Conservation (phyloP, 768 basidiomycete species). For the Suillus cothurnatus region DNA sequence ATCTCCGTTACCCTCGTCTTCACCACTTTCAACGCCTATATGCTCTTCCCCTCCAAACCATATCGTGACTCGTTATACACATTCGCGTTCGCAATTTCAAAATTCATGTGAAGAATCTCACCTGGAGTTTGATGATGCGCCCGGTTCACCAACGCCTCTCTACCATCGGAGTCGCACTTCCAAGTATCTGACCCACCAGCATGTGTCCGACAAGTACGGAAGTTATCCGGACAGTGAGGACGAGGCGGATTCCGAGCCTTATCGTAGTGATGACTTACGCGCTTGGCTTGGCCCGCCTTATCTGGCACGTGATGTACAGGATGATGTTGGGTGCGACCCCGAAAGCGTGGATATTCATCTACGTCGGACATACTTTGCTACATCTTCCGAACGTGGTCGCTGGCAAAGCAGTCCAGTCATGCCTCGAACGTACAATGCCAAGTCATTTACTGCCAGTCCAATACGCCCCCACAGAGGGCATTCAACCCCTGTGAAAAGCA, state of each 20-base stretch:
- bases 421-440: conserved; percentile 19
- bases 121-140: not conserved
- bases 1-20: conserved; percentile 25
- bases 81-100: not conserved
- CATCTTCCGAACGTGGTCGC: conserved; percentile 60
- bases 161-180: conserved; percentile 3
- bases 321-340: conserved; percentile 32
- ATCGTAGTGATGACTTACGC: not conserved
- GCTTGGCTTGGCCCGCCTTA: not conserved
- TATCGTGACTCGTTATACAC: not conserved
- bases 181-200: not conserved
- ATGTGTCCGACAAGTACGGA: not conserved
- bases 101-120: no score
- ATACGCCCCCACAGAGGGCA: conserved; percentile 20
- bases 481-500: conserved; percentile 26
- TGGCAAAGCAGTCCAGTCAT: conserved; percentile 56
- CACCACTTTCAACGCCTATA: conserved; percentile 20
- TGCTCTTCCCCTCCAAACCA: conserved; percentile 1
- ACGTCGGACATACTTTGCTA: conserved; percentile 54
- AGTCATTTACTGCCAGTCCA: conserved; percentile 19
- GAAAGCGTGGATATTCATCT: conserved; percentile 36
- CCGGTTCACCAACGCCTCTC: conserved; percentile 11
- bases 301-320: not conserved
- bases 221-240: not conserved
- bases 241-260: not conserved